phyloP scores from a whole-genome alignment of 2,329 filamentous ascomycete species.

The Ascochyta fabae region DNA sequence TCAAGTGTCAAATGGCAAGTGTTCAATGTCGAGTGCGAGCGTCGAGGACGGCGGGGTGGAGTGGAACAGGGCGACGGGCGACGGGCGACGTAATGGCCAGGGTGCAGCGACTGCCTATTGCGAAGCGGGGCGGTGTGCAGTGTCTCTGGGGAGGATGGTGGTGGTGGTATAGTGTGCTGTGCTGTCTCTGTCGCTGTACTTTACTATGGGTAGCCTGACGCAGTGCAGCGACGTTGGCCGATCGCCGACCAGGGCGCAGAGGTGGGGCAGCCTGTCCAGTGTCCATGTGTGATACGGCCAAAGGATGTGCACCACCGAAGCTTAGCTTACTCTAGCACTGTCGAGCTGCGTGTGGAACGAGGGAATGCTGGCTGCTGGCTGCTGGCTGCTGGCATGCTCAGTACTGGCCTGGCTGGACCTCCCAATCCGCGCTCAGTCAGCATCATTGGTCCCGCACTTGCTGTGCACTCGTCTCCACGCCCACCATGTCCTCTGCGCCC shows the following conservation, averaged over 20 bases:
- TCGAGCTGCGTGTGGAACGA: background rate
- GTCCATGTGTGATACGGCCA: too few species aligned
- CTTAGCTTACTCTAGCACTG: background rate
- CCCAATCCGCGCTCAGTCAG: constrained; percentile 10
- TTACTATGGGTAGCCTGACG: background rate
- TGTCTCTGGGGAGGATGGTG: background rate
- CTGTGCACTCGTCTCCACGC: background rate
- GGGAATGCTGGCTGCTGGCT: too few species aligned
- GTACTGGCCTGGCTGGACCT: background rate
- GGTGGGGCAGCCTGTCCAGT: background rate
- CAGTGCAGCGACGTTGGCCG: constrained; percentile 5
- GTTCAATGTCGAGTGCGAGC: too few species aligned
- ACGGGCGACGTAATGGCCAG: background rate
- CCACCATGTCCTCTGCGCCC: background rate
- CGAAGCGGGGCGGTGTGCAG: background rate
- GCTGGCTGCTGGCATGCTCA: too few species aligned
- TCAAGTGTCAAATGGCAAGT: too few species aligned
- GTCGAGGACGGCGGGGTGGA: constrained; percentile 1
- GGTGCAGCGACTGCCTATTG: background rate
- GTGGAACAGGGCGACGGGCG: background rate
- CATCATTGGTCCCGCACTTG: constrained; percentile 14
- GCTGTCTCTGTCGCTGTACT: too few species aligned
- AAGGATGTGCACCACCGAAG: background rate
- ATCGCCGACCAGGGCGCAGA: constrained; percentile 1
- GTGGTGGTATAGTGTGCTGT: too few species aligned